A percentile compares a stretch with the other conserved stretches of the same genome.
Conservation (phyloP, 1,284 basidiomycete genomes). For the Ganoderma leucocontextum region DNA sequence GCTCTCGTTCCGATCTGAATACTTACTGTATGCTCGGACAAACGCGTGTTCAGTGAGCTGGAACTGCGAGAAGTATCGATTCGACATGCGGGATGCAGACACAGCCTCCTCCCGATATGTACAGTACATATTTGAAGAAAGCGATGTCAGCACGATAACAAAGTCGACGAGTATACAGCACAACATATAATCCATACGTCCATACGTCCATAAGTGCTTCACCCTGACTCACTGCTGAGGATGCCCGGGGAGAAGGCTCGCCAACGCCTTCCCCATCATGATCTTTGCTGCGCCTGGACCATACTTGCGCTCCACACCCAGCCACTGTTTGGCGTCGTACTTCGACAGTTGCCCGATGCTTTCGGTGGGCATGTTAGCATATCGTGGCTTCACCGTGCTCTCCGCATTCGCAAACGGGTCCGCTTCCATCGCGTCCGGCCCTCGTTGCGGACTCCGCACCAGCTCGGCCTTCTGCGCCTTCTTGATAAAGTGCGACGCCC, state of each 20-base stretch:
- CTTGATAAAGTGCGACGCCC: constrained; percentile 28
- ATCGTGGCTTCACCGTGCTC: neutral
- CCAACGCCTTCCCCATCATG: constrained; percentile 20
- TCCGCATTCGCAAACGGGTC: neutral
- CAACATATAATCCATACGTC: neutral
- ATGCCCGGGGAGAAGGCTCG: constrained; percentile 6
- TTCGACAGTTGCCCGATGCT: neutral
- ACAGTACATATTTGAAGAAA: neutral
- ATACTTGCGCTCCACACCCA: constrained; percentile 13
- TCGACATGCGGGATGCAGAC: neutral
- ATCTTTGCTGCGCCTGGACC: constrained; percentile 20
- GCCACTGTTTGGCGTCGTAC: constrained; percentile 13
- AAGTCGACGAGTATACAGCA: neutral
- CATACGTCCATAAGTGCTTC: neutral
- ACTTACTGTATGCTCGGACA: no score
- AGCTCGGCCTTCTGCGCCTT: constrained; percentile 18
- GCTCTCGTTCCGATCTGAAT: no score
- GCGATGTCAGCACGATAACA: constrained; percentile 1
- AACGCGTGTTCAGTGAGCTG: neutral
- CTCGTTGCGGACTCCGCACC: constrained; percentile 8
- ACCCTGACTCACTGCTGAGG: neutral
- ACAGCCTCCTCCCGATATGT: neutral
- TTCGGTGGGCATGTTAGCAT: neutral
- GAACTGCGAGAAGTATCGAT: neutral
- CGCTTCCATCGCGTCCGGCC: neutral